A percentile compares a stretch with the other conserved stretches of the same genome.
phyloP scores from a whole-genome alignment of 192 early-diverging fungal species.

The Coemansia asiatica region DNA sequence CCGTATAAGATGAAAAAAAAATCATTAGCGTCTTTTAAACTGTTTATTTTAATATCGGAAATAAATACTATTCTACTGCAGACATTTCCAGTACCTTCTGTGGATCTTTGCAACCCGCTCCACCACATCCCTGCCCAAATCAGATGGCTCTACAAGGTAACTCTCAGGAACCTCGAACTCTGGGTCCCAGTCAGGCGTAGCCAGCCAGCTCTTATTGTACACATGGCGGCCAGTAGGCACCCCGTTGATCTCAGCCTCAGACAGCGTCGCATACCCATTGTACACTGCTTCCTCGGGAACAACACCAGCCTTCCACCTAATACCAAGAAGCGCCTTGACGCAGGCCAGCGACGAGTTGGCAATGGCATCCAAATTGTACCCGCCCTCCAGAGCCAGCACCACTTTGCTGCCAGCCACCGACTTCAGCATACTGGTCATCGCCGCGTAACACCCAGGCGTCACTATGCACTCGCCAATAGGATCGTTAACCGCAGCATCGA shows the following conservation, averaged over 20 bases:
- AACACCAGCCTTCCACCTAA: conserved; percentile 46
- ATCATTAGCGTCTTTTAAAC: too few species aligned
- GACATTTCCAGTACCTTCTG: conserved; percentile 21
- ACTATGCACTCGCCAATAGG: conserved; percentile 81
- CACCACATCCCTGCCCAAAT: conserved; percentile 27
- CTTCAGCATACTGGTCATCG: conserved; percentile 84
- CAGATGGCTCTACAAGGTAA: conserved; percentile 18
- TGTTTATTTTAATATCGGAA: too few species aligned
- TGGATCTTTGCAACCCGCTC: conserved; percentile 29
- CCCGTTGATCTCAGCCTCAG: conserved; percentile 41
- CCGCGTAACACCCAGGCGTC: conserved; percentile 76
- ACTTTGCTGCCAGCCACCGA: conserved; percentile 68
- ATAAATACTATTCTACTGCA: not conserved
- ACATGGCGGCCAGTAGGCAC: not conserved
- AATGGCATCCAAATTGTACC: conserved; percentile 79
- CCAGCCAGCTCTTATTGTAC: conserved; percentile 21
- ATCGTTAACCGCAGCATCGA: conserved; percentile 85
- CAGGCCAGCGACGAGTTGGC: conserved; percentile 76
- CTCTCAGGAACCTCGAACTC: conserved; percentile 25
- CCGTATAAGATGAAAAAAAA: conserved; percentile 62
- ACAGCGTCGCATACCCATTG: conserved; percentile 37
- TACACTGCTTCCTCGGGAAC: conserved; percentile 28
- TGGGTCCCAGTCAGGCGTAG: conserved; percentile 25
- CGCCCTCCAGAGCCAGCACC: conserved; percentile 84
- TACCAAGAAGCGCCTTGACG: conserved; percentile 67